Evolutionary conservation across 768 basidiomycete genomes (phyloP), one percentile per base, ranked within the genome.

Genomic region (Tricholoma furcatifolium): DNA sequence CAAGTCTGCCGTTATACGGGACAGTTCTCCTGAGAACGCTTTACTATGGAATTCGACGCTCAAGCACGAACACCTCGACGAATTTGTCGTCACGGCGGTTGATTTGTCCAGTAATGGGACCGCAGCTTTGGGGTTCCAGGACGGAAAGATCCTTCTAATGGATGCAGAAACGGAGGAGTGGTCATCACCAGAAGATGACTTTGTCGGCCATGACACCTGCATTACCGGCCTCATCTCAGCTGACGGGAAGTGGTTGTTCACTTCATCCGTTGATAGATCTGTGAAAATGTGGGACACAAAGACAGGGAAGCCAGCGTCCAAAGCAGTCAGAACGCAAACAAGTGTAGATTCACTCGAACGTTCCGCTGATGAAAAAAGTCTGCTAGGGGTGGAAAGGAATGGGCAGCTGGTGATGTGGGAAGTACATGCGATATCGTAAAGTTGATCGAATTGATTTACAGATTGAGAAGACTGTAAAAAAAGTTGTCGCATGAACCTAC

Each of bases 71-170:
- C 24, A 43, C 15, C 8, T 43, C 17, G 21, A 43, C n/a, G 20
- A 44, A 8, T 21, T 10, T 11, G 20, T 15, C 35, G 32, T 51
- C 30, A 35, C 15, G 17, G 43, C 42, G 30, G n/a, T 44, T 31
- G 50, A 42, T n/a, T 43, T 44, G 9, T 43, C 42, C 15, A 17
- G 32, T 32, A 18, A 51, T 9, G 42, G 32, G 9, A 17, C 4
- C 9, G 18, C 44, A 17, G 50, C 43, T 12, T 15, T 51, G 10
- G 50, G 50, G 21, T 51, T 51, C 23, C 18, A 51, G 31, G 42
- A 51, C 39, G 50, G 50, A 35, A 36, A 43, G 27, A 21, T 51
- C 43, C 2, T 35, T 6, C 24, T 51, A 7, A 36, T 36, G 20
- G 41, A 42, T 12, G 41, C 34, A 23, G 50, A 51, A 12, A 36